Conservation (phyloP, 352 stramenopile genomes). For the Globisporangium recalcitrans region DNA sequence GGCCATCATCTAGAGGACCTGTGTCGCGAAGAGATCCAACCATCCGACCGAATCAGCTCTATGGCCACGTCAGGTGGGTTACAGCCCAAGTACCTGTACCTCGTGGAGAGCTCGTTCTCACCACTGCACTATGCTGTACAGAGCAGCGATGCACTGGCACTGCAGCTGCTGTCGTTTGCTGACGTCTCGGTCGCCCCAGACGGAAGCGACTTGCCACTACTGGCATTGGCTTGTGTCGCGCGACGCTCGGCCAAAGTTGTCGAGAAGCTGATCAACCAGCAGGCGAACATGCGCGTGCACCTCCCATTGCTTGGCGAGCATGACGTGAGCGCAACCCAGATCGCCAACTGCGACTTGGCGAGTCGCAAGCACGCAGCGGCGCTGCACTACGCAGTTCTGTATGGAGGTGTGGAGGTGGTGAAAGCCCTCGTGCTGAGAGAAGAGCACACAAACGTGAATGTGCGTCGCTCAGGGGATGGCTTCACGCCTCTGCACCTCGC, state of each 20-base stretch:
- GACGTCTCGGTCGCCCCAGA: conserved; percentile 35
- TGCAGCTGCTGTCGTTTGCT: conserved; percentile 27
- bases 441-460: conserved; percentile 48
- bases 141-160: conserved; percentile 32
- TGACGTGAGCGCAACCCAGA: conserved; percentile 14
- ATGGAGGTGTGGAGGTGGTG: conserved; percentile 43
- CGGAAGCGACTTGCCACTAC: conserved; percentile 46
- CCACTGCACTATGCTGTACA: conserved; percentile 60
- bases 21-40: conserved; percentile 31
- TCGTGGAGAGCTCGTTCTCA: conserved; percentile 48
- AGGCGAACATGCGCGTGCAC: conserved; percentile 57
- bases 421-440: conserved; percentile 25
- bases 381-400: conserved; percentile 64
- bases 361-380: conserved; percentile 44
- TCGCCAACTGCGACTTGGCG: conserved; percentile 21
- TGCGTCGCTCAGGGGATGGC: conserved; percentile 49
- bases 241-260: conserved; percentile 40
- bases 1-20: conserved; percentile 37
- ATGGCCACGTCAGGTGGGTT: not conserved
- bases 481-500: conserved; percentile 67
- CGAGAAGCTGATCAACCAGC: conserved; percentile 32
- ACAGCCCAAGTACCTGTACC: conserved; percentile 38
- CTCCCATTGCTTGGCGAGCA: conserved; percentile 36
- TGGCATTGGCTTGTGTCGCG: conserved; percentile 52
- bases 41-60: not conserved